phyloP scores from a whole-genome alignment of 305 asterid genomes.

The Rubia tinctorum region DNA sequence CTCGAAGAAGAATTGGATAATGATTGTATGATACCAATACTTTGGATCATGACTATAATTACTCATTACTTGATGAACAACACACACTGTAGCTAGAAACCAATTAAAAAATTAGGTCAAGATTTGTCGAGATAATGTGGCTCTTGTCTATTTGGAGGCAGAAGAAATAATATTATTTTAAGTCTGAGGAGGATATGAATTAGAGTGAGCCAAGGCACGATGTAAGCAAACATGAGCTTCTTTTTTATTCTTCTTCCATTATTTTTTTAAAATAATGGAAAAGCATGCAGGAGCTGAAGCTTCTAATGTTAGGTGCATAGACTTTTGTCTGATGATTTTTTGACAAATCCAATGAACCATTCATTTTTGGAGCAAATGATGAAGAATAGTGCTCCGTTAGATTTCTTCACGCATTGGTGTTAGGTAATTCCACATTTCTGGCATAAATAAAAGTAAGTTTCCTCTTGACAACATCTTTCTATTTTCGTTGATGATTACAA shows the following conservation, averaged over 20 bases:
- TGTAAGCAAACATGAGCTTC: constrained; percentile 11
- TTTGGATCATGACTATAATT: not conserved
- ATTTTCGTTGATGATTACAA: not conserved
- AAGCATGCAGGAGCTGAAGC: not conserved
- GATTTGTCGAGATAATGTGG: constrained; percentile 11
- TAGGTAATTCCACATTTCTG: constrained; percentile 1
- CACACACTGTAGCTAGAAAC: not conserved
- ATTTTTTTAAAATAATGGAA: too few relatives aligned
- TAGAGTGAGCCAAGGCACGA: constrained; percentile 12
- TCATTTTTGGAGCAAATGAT: not conserved
- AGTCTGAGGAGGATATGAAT: not conserved
- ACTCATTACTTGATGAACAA: not conserved
- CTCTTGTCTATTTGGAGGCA: not conserved
- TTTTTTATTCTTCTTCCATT: not conserved
- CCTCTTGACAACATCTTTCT: not conserved
- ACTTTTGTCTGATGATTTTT: constrained; percentile 8
- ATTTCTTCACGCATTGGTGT: constrained; percentile 5
- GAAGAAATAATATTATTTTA: not conserved
- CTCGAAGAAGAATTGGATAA: not conserved
- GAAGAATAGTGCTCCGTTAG: not conserved
- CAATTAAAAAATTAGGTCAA: constrained; percentile 8
- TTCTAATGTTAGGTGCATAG: constrained; percentile 17
- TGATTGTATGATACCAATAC: not conserved
- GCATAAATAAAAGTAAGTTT: not conserved
- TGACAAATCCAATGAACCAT: constrained; percentile 21